Conservation (phyloP, 495 filamentous ascomycete genomes). For the Ascodesmis nigricans region DNA sequence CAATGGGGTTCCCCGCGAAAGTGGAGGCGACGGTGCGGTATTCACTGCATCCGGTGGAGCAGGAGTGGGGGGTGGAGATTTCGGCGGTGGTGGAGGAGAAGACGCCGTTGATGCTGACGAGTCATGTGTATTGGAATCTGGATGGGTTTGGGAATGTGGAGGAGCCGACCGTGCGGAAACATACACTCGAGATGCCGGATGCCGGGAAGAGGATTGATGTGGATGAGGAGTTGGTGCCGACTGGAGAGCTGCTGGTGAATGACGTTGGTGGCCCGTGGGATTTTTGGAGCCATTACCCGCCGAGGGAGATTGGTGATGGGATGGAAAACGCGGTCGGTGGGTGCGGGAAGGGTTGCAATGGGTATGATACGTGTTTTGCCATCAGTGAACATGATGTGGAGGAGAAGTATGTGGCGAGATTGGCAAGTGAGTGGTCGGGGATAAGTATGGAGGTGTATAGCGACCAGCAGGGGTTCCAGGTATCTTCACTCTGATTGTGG, state of each 20-base stretch:
- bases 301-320: conserved; percentile 38
- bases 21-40: conserved; percentile 56
- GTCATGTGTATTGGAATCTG: conserved; percentile 73
- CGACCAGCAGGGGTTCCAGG: conserved; percentile 46
- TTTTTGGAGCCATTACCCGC: conserved; percentile 39
- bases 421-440: conserved; percentile 37
- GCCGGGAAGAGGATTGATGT: conserved; percentile 43
- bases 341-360: conserved; percentile 49
- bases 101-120: conserved; percentile 41
- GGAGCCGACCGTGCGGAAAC: conserved; percentile 40
- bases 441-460: conserved; percentile 49
- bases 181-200: conserved; percentile 50
- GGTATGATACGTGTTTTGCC: conserved; percentile 59
- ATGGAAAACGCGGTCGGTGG: conserved; percentile 34
- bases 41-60: conserved; percentile 29
- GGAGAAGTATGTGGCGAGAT: conserved; percentile 31
- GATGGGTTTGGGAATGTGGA: conserved; percentile 44
- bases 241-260: conserved; percentile 42
- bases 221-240: conserved; percentile 51
- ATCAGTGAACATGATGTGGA: conserved; percentile 37
- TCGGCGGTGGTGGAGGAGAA: conserved; percentile 28
- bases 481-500: conserved; percentile 52
- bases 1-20: conserved; percentile 49
- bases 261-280: conserved; percentile 39
- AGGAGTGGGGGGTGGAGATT: conserved; percentile 33